phyloP scores from a whole-genome alignment of 1,284 basidiomycete genomes.

The Tilletia indica region DNA sequence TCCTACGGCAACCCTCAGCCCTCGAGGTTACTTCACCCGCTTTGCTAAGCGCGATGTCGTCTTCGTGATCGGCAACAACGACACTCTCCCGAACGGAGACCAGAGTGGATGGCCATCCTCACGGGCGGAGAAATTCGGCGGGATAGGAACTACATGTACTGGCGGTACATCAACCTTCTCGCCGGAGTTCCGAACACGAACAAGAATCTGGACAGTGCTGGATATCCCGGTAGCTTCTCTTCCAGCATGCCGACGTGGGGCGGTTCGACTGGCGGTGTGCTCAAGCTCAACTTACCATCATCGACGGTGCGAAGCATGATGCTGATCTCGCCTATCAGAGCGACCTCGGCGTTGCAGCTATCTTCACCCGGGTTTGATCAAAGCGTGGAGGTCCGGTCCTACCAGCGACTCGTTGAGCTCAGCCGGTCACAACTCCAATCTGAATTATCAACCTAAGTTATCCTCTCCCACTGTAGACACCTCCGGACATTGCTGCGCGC shows the following conservation, averaged over 20 bases:
- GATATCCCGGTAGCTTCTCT: conserved; percentile 7
- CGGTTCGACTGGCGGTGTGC: conserved; percentile 24
- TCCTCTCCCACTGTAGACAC: no score
- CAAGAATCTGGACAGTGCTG: conserved; percentile 32
- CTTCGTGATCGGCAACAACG: conserved; percentile 47
- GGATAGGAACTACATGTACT: conserved; percentile 51
- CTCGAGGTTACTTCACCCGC: conserved; percentile 41
- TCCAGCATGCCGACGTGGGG: conserved; percentile 44
- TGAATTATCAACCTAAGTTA: not conserved
- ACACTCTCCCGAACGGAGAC: conserved; percentile 39
- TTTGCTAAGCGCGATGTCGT: conserved; percentile 47
- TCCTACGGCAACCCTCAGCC: conserved; percentile 24
- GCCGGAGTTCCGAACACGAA: conserved; percentile 29
- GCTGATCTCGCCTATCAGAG: conserved; percentile 35
- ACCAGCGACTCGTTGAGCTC: no score
- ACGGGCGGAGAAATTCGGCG: conserved; percentile 46
- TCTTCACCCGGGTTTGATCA: no score
- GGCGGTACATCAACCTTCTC: conserved; percentile 51
- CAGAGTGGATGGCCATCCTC: conserved; percentile 50
- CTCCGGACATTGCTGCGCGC: no score
- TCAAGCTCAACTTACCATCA: conserved; percentile 40
- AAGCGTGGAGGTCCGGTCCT: no score
- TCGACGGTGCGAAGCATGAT: conserved; percentile 43
- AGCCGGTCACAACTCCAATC: not conserved
- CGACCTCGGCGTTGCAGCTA: not conserved